Evolutionary conservation across 306 rosid species (phyloP).

Genomic region (Rosa persica): DNA sequence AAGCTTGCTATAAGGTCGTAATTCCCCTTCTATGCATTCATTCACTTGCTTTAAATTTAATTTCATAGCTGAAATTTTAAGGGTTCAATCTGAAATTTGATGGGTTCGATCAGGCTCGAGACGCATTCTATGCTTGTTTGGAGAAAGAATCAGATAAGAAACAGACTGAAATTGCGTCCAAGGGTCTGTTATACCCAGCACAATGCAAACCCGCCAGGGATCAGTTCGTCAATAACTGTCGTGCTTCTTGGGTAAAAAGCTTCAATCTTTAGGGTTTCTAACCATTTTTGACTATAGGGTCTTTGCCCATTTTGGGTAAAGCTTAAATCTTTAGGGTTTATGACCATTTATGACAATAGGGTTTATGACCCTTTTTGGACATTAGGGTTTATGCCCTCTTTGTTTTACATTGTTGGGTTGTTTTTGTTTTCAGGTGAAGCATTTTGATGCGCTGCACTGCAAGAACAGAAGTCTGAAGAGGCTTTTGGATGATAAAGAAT

Average conservation of each 20-base stretch:
- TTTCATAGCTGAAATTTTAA: not conserved
- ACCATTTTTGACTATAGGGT: not conserved
- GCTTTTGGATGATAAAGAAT: slow-evolving; percentile 83
- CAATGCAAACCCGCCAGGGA: slow-evolving; percentile 64
- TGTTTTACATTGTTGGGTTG: not conserved
- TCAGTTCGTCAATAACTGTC: slow-evolving; percentile 66
- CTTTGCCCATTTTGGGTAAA: slow-evolving; percentile 29
- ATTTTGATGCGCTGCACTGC: slow-evolving; percentile 82
- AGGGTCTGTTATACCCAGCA: slow-evolving; percentile 80
- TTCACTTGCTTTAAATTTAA: not conserved
- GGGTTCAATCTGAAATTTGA: slow-evolving; percentile 16
- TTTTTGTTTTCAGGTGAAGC: slow-evolving; percentile 61
- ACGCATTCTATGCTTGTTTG: slow-evolving; percentile 78
- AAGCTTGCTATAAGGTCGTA: slow-evolving; percentile 75
- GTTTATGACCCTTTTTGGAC: not conserved
- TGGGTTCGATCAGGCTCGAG: slow-evolving; percentile 65
- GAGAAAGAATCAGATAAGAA: slow-evolving; percentile 69
- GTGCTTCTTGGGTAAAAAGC: slow-evolving; percentile 81
- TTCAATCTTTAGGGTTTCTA: not conserved
- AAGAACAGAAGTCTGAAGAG: slow-evolving; percentile 72
- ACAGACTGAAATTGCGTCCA: slow-evolving; percentile 83
- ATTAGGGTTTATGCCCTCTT: not conserved
- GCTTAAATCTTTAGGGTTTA: not conserved
- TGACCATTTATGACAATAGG: not conserved
- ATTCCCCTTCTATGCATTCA: slow-evolving; percentile 2